These are phyloP conservation scores for Sphagnum contortum DNA, from an alignment of 225 moss, liverwort and hornwort species.

Conservation along the genomic window DNA sequence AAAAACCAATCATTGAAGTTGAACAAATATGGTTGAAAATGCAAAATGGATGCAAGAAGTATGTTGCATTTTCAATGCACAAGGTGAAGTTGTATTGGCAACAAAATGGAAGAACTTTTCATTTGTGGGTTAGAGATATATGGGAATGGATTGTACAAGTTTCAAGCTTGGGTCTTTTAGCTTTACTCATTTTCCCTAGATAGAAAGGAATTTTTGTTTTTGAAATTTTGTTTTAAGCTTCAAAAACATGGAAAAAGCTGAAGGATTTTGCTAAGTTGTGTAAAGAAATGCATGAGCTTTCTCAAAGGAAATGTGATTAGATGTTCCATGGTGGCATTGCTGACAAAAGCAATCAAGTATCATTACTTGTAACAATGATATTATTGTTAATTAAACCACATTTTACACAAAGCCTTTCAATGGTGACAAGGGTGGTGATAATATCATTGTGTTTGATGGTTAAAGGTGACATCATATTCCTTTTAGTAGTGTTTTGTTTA, in stretches of 20 bases:
- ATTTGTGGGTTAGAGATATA: constrained; percentile 17
- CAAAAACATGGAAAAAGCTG: constrained; percentile 31
- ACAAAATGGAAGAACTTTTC: constrained; percentile 19
- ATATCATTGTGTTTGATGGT: too few species aligned
- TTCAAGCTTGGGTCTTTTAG: constrained; percentile 8
- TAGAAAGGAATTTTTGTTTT: constrained; percentile 8
- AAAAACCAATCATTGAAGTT: constrained; percentile 5
- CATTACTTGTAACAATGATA: constrained; percentile 1
- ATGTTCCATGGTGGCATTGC: constrained; percentile 39
- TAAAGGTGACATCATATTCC: too few species aligned
- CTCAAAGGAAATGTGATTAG: constrained; percentile 14
- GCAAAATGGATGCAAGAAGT: constrained; percentile 11
- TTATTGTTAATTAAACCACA: constrained; percentile 10
- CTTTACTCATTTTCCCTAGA: constrained; percentile 2
- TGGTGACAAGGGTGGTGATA: not conserved
- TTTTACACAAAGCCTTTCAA: not conserved
- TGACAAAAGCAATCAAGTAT: constrained; percentile 62
- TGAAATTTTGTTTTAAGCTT: constrained; percentile 21
- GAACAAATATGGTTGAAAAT: constrained; percentile 5
- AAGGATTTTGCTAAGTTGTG: constrained; percentile 26
- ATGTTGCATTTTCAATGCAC: constrained; percentile 11
- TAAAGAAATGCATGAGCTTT: constrained; percentile 18
- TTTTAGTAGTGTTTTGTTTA: not conserved
- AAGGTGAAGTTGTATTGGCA: constrained; percentile 12
- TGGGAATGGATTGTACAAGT: constrained; percentile 17